A percentile compares a stretch with the other conserved stretches of the same genome.
These are phyloP conservation scores for Lenzites betulinus DNA, from an alignment of 768 basidiomycete species.

Conservation along the genomic window DNA sequence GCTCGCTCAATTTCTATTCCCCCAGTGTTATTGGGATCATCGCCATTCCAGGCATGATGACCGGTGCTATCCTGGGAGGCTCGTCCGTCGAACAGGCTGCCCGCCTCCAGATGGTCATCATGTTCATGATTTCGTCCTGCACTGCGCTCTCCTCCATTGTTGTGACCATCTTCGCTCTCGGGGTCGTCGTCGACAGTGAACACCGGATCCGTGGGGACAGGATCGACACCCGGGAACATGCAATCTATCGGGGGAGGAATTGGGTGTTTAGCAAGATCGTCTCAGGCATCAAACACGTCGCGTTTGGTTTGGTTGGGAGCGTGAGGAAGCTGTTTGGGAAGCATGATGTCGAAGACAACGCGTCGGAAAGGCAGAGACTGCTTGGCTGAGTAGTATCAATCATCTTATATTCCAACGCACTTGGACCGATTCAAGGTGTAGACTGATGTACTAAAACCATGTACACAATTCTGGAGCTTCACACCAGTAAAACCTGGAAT, in stretches of 20 bases:
- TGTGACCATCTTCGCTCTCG: slow-evolving; percentile 60
- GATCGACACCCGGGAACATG: slow-evolving; percentile 43
- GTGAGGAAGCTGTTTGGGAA: slow-evolving; percentile 9
- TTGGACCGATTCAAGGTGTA: too few relatives aligned
- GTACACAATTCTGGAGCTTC: too few relatives aligned
- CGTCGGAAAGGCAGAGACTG: slow-evolving; percentile 26
- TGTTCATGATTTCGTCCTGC: slow-evolving; percentile 88
- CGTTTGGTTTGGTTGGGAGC: background rate
- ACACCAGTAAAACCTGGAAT: too few relatives aligned
- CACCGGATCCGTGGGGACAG: slow-evolving; percentile 65
- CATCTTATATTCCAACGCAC: too few relatives aligned
- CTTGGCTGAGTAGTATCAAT: slow-evolving; percentile 15
- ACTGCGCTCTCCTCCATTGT: slow-evolving; percentile 71
- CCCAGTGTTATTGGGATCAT: slow-evolving; percentile 72
- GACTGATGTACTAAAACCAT: too few relatives aligned
- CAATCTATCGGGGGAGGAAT: slow-evolving; percentile 32
- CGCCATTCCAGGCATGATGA: slow-evolving; percentile 90
- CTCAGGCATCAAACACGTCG: background rate
- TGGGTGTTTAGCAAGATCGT: slow-evolving; percentile 30
- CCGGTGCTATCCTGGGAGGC: slow-evolving; percentile 86
- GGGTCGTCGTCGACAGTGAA: slow-evolving; percentile 65
- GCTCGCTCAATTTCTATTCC: background rate
- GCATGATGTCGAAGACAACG: slow-evolving; percentile 14
- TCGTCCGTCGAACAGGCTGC: slow-evolving; percentile 84
- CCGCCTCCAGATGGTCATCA: slow-evolving; percentile 88